These are phyloP conservation scores for Gloeophyllum trabeum DNA, from an alignment of 768 basidiomycete species.

Conservation along the genomic window DNA sequence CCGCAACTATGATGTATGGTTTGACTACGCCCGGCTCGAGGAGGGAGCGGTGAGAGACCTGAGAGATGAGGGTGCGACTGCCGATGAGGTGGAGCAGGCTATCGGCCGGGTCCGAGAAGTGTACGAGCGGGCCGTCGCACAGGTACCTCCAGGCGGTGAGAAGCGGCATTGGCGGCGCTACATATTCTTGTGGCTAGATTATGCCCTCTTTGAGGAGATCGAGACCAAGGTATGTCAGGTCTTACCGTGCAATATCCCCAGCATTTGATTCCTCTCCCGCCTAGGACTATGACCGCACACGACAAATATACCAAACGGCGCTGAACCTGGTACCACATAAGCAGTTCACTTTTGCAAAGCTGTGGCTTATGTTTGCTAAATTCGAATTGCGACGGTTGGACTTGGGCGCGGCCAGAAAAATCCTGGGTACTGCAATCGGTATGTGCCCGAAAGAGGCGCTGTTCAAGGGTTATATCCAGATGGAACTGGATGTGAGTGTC, in stretches of 20 bases:
- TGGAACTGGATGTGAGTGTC: slow-evolving; percentile 72
- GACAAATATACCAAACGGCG: slow-evolving; percentile 89
- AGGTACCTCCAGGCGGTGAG: slow-evolving; percentile 89
- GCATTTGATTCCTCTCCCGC: neutral
- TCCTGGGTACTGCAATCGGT: slow-evolving; percentile 84
- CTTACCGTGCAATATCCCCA: neutral
- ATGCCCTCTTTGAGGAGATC: slow-evolving; percentile 94
- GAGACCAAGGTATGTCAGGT: slow-evolving; percentile 65
- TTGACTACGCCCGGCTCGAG: slow-evolving; percentile 89
- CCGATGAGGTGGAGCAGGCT: slow-evolving; percentile 57
- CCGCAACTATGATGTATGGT: slow-evolving; percentile 96
- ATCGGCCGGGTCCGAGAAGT: slow-evolving; percentile 74
- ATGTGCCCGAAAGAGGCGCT: slow-evolving; percentile 94
- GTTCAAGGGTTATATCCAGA: slow-evolving; percentile 93
- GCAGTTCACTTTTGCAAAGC: slow-evolving; percentile 93
- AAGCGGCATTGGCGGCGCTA: slow-evolving; percentile 89
- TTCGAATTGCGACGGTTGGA: slow-evolving; percentile 86
- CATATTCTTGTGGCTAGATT: slow-evolving; percentile 89
- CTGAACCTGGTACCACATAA: slow-evolving; percentile 89
- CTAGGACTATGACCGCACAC: slow-evolving; percentile 74
- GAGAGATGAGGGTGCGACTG: slow-evolving; percentile 61
- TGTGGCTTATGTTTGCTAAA: slow-evolving; percentile 88
- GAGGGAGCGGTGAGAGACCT: slow-evolving; percentile 77
- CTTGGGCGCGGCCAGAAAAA: slow-evolving; percentile 74
- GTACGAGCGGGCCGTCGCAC: slow-evolving; percentile 90